A percentile compares a stretch with the other conserved stretches of the same genome.
These are phyloP conservation scores for Stachybotrys chartarum DNA, from an alignment of 2,329 filamentous ascomycete species.

Conservation along the genomic window DNA sequence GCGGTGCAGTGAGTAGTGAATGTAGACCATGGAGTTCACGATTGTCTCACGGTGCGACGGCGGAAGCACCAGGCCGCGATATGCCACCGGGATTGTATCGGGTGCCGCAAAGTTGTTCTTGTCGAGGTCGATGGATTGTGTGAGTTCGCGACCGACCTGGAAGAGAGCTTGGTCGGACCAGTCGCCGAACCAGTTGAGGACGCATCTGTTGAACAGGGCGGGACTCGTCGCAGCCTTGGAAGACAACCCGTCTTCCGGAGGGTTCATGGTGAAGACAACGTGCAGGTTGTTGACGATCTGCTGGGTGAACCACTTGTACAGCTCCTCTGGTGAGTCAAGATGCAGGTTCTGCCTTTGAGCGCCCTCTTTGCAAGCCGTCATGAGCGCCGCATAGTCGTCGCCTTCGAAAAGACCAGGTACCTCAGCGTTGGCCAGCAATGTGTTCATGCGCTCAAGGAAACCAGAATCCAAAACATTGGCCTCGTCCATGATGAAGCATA, in stretches of 20 bases:
- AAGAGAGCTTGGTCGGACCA: slow-evolving; percentile 99
- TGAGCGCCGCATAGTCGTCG: slow-evolving; percentile 96
- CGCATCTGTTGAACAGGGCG: slow-evolving; percentile 97
- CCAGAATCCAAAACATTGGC: slow-evolving; percentile 97
- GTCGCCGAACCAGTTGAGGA: slow-evolving; percentile 99
- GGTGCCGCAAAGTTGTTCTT: slow-evolving; percentile 78
- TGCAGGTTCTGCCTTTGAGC: slow-evolving; percentile 92
- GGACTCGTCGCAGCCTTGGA: slow-evolving; percentile 97
- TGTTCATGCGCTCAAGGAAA: slow-evolving; percentile 99
- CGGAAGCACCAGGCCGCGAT: slow-evolving; percentile 75
- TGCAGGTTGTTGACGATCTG: slow-evolving; percentile 99
- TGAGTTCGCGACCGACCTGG: slow-evolving; percentile 94
- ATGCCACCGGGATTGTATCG: slow-evolving; percentile 88
- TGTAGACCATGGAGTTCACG: slow-evolving; percentile 97
- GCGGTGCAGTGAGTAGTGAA: slow-evolving; percentile 86
- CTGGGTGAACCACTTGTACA: slow-evolving; percentile 99
- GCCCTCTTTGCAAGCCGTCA: slow-evolving; percentile 98
- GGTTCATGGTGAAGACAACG: slow-evolving; percentile 99
- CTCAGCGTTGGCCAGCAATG: slow-evolving; percentile 95
- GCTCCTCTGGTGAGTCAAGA: slow-evolving; percentile 93
- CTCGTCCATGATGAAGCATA: slow-evolving; percentile 99
- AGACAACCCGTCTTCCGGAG: slow-evolving; percentile 86
- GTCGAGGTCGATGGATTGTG: slow-evolving; percentile 92
- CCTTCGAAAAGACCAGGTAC: slow-evolving; percentile 97
- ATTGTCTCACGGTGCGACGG: slow-evolving; percentile 87